Evolutionary conservation across 495 filamentous ascomycete species (phyloP), one percentile per base, ranked within the genome.

Genomic region (Chaetomium tenue): DNA sequence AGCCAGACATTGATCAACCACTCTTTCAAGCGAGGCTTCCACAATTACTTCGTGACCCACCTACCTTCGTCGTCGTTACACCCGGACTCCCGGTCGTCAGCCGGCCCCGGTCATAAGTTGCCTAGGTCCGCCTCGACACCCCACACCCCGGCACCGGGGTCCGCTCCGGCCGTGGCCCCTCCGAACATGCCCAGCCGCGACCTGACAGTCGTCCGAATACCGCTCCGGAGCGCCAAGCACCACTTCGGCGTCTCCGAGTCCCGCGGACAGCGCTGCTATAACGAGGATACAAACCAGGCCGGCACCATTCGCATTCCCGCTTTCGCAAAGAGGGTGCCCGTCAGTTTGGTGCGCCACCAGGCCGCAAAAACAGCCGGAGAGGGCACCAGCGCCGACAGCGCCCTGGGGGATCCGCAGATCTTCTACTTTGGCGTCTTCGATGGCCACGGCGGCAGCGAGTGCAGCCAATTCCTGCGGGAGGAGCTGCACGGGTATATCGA

Each of bases 401-500:
- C 89, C 5, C 89, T 86, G 67, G 92, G 92, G 9, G 92, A 97
- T 73, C 92, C 92, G 9, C 92, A 97, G 71, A 89, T 97, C 8
- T 98, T 98, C 76, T 98, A 98, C 74, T 98, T 96, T 77, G 91
- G 85, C 3, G 87, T 98, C 0, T 98, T 98, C 70, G 94, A 98
- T 78, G 94, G 94, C 23, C 94, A 98, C 79, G 94, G 94, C 23
- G 94, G 94, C 20, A 83, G 79, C 39, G 91, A 97, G 70, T 98
- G 94, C 72, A 93, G 90, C 72, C 85, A 86, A 20, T 98, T 95
- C 66, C 76, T 97, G 58, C 86, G 89, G 63, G 89, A 97, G 55
- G 81, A 87, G 58, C 82, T 98, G 64, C 94, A 98, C 74, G 84
- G 87, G 20, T 96, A 96, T 71, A 86, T 98, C 50, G 93, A 98